Evolutionary conservation across 805 yeast species (phyloP).

Genomic region (Candida incommunis): DNA sequence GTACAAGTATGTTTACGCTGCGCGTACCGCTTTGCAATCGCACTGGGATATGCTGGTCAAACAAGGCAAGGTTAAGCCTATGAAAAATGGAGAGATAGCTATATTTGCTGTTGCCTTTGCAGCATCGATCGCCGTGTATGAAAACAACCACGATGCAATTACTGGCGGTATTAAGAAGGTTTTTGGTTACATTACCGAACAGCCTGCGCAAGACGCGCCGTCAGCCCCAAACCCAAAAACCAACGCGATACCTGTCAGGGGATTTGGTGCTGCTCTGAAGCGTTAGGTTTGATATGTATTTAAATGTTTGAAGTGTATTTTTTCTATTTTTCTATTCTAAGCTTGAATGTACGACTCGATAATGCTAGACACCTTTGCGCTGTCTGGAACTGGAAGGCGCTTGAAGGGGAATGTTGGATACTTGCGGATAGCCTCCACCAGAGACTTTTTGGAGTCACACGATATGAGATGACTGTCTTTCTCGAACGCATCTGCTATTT

Average conservation of each 20-base stretch:
- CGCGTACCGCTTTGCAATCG: conserved; percentile 23
- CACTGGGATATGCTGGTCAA: conserved; percentile 21
- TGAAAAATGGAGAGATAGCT: conserved; percentile 18
- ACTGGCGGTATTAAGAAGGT: conserved; percentile 9
- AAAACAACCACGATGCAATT: conserved; percentile 16
- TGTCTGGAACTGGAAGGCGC: background rate
- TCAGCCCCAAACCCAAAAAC: no score
- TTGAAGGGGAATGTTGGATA: background rate
- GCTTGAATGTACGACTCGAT: background rate
- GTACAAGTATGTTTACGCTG: conserved; percentile 20
- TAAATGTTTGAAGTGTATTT: no score
- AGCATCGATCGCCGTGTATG: conserved; percentile 18
- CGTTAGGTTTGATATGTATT: no score
- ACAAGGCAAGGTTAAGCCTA: conserved; percentile 14
- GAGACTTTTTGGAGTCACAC: background rate
- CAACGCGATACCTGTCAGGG: no score
- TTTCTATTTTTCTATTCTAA: no score
- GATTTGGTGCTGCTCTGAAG: no score
- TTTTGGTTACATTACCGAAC: background rate
- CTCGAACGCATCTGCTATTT: conserved; percentile 37
- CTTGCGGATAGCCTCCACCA: background rate
- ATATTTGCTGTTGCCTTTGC: conserved; percentile 22
- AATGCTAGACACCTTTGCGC: background rate
- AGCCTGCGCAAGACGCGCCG: no score
- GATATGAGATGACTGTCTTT: background rate